phyloP scores from a whole-genome alignment of 202 grass and related monocot species.

The Digitaria exilis region DNA sequence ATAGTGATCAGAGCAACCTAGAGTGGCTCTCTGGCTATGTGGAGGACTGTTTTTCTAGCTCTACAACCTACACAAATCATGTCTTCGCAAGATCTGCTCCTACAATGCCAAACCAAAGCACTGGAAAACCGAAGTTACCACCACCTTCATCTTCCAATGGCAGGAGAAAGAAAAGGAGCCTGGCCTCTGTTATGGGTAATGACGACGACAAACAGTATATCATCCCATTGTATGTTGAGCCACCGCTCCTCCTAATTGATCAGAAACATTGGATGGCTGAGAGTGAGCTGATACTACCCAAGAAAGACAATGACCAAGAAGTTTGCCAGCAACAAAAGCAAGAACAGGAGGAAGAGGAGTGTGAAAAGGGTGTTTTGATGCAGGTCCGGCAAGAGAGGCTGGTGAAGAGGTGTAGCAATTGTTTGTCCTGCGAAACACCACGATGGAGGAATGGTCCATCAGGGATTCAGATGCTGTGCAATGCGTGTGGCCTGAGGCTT shows the following conservation, averaged over 20 bases:
- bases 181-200: conserved; percentile 41
- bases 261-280: conserved; percentile 91
- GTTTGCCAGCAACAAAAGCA: conserved; percentile 40
- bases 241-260: conserved; percentile 54
- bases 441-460: conserved; percentile 72
- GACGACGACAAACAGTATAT: conserved; percentile 31
- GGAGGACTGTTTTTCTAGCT: conserved; percentile 74
- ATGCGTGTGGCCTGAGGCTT: conserved; percentile 70
- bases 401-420: conserved; percentile 71
- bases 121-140: conserved; percentile 28
- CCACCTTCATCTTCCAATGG: conserved; percentile 30
- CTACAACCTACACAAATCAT: conserved; percentile 51
- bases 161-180: conserved; percentile 55
- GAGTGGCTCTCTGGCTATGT: conserved; percentile 89
- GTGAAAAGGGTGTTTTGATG: conserved; percentile 23
- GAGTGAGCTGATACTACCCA: conserved; percentile 84
- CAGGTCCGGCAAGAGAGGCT: conserved; percentile 44
- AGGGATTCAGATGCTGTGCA: conserved; percentile 63
- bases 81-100: conserved; percentile 31
- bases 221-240: conserved; percentile 42
- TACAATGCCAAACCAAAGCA: conserved; percentile 18
- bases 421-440: conserved; percentile 68
- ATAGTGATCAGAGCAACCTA: conserved; percentile 53
- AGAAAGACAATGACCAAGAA: conserved; percentile 53
- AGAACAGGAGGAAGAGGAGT: conserved; percentile 31